Percentiles rank a stretch among this genome's conserved stretches.
Conservation (phyloP, 257 asterid genomes). For the Petrea volubilis region DNA sequence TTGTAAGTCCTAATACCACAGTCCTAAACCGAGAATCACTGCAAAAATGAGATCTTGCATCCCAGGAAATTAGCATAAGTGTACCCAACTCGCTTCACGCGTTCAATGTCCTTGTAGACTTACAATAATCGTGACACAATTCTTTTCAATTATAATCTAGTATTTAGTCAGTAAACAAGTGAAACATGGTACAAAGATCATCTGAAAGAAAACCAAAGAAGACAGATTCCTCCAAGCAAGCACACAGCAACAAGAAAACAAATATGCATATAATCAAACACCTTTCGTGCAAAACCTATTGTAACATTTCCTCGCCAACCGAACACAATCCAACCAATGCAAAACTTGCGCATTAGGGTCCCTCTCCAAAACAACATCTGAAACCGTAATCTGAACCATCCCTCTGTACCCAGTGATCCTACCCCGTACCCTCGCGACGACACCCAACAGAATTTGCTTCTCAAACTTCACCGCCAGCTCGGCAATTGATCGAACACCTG, state of each 20-base stretch:
- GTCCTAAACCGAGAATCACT: too few relatives aligned
- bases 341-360: slow-evolving; percentile 78
- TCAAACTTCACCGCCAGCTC: slow-evolving; percentile 42
- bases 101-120: too few relatives aligned
- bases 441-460: slow-evolving; percentile 57
- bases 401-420: slow-evolving; percentile 61
- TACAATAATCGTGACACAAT: too few relatives aligned
- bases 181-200: too few relatives aligned
- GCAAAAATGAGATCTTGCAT: too few relatives aligned
- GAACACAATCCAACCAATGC: slow-evolving; percentile 55
- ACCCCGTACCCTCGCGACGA: slow-evolving; percentile 75
- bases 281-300: slow-evolving; percentile 14
- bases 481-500: slow-evolving; percentile 77
- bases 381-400: slow-evolving; percentile 61
- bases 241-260: neutral
- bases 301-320: slow-evolving; percentile 38
- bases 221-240: neutral
- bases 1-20: too few relatives aligned
- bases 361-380: slow-evolving; percentile 64
- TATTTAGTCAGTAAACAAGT: neutral
- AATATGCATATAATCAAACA: slow-evolving; percentile 13
- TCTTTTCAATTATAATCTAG: too few relatives aligned
- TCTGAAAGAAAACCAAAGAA: too few relatives aligned
- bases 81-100: too few relatives aligned
- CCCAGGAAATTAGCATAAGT: too few relatives aligned